phyloP scores from a whole-genome alignment of 148 eudicot genomes.

The Nyssa sinensis region DNA sequence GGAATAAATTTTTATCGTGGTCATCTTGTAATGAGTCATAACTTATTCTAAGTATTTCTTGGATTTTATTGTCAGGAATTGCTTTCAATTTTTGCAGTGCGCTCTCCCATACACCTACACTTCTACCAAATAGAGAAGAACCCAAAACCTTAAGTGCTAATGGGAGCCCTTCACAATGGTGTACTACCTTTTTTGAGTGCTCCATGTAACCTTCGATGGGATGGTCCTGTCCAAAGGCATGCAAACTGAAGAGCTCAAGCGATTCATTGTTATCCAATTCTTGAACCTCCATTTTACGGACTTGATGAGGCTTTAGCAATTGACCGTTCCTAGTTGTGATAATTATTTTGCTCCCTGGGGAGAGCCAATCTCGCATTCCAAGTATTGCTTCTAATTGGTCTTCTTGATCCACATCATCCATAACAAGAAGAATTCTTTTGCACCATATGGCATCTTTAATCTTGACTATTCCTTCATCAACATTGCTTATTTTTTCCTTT shows the following conservation, averaged over 20 bases:
- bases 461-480: conserved; percentile 4
- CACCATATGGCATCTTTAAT: background rate
- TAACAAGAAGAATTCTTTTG: background rate
- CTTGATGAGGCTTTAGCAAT: background rate
- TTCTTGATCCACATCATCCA: background rate
- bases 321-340: background rate
- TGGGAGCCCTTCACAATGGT: background rate
- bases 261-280: background rate
- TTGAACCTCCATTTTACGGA: background rate
- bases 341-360: conserved; percentile 4
- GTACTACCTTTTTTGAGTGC: background rate
- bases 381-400: background rate
- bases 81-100: background rate
- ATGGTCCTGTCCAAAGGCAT: conserved; percentile 5
- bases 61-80: background rate
- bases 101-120: background rate
- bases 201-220: background rate
- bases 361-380: background rate
- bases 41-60: background rate
- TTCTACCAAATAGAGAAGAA: background rate
- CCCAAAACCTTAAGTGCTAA: background rate
- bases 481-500: background rate
- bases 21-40: background rate
- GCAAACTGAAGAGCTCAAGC: background rate
- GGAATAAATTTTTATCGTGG: background rate